Base-by-base conservation (phyloP, 1,284 basidiomycete species). In the Macrocystidia cucumis region DNA sequence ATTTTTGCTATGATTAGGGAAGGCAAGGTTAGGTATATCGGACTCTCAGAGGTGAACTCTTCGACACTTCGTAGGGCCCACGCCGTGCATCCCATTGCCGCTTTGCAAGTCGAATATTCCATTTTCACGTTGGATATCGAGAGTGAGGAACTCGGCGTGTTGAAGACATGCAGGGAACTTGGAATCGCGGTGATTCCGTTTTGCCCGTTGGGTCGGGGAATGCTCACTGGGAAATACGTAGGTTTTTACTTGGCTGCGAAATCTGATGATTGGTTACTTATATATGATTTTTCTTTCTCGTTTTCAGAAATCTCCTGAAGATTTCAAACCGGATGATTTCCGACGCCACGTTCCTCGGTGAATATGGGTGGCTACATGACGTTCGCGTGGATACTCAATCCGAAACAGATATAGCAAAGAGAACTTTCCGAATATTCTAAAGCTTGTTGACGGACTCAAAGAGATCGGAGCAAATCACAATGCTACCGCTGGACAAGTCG, bases 61-160 rank as follows among this genome's bases (percentile, higher is more conserved):
- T 58, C 55, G 1, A 78, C 76, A 0, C 64, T 86, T 9, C 67
- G 78, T 4, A 72, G 78, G 28, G 82, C 82, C 3, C 66, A 75
- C 42, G 68, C 69, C 11, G 63, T 78, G 4, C 71, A 75, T 43
- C 74, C 73, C 1, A 74, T 84, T 42, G 53, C 73, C 2, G 76
- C 74, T 3, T 56, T 82, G 16, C 76, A 84, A 53, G 57, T 79
- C 20, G 80, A 83, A 51, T 74, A 72, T 44, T 77, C 72, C 2
- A 75, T 79, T 0, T 81, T 78, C 58, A 64, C 64, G 11, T 59
- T 64, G 4, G 58, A 74, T 40, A 70, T 74, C 42, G 71, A 74
- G 45, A 57, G 66, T 33, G 56, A 58, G 22, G 61, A 70, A 44
- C 52, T 72, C 8, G 67, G 56, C 1, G 44, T 78, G 0, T 50